Percentiles rank a stretch among this genome's conserved stretches.
Evolutionary conservation across 495 filamentous ascomycete genomes (phyloP).

Genomic region (Penicillium mononematosum): DNA sequence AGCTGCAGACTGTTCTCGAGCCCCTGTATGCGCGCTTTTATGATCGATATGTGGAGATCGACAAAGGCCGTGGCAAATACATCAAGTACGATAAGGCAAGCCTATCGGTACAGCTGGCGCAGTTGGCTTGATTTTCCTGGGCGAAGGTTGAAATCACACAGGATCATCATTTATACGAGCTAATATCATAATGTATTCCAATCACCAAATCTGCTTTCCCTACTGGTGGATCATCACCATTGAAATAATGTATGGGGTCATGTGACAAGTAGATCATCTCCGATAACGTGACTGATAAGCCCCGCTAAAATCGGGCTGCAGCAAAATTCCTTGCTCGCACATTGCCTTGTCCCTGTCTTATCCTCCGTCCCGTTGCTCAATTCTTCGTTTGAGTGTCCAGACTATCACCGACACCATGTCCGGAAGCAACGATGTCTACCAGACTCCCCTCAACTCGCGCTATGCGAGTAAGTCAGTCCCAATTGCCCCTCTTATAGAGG

Average conservation of each 20-base stretch:
- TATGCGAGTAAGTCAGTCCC: conserved; percentile 60
- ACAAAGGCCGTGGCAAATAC: conserved; percentile 95
- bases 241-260: conserved; percentile 17
- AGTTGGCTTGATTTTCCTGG: conserved; percentile 27
- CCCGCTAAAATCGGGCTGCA: conserved; percentile 30
- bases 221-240: neutral
- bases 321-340: conserved; percentile 40
- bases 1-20: conserved; percentile 86
- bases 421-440: conserved; percentile 60
- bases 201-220: neutral
- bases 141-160: neutral
- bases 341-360: conserved; percentile 17
- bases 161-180: neutral
- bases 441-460: conserved; percentile 70
- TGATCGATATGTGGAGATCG: conserved; percentile 96
- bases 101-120: conserved; percentile 48
- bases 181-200: conserved; percentile 12
- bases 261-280: conserved; percentile 17
- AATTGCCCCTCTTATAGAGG: conserved; percentile 13
- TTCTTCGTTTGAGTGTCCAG: conserved; percentile 20
- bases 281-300: conserved; percentile 50
- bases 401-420: conserved; percentile 51
- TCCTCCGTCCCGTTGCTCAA: conserved; percentile 25
- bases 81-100: conserved; percentile 89
- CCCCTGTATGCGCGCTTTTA: conserved; percentile 94